Evolutionary conservation across 441 rosid genomes (phyloP).

Genomic region (Aleurites moluccanus): DNA sequence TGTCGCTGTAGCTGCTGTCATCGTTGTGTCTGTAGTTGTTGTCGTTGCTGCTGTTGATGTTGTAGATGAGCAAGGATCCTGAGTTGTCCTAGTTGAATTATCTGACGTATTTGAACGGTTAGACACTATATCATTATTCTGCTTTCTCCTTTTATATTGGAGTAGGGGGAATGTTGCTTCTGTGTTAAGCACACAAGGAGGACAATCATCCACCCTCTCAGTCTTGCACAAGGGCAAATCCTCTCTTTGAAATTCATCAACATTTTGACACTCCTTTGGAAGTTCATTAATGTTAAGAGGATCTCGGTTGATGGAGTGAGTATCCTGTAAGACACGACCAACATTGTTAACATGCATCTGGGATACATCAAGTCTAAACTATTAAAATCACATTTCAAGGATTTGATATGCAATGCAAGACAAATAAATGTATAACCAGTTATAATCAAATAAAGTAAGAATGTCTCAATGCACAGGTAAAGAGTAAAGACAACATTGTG

Average conservation of each 20-base stretch:
- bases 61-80: conserved; percentile 68
- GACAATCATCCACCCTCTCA: conserved; percentile 47
- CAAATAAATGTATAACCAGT: background rate
- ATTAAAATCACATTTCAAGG: background rate
- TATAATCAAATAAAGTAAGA: background rate
- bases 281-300: conserved; percentile 38
- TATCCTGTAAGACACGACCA: conserved; percentile 39
- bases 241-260: conserved; percentile 39
- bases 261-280: conserved; percentile 40
- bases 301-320: conserved; percentile 32
- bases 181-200: conserved; percentile 53
- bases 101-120: conserved; percentile 50
- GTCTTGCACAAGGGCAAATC: conserved; percentile 44
- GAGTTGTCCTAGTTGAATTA: conserved; percentile 56
- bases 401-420: background rate
- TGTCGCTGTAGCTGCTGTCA: conserved; percentile 51
- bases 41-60: conserved; percentile 52
- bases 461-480: background rate
- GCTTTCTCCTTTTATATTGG: conserved; percentile 73
- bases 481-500: background rate
- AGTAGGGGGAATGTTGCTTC: conserved; percentile 66
- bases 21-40: conserved; percentile 24
- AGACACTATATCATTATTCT: conserved; percentile 44
- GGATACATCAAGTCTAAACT: background rate
- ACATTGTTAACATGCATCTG: conserved; percentile 12